A percentile compares a stretch with the other conserved stretches of the same genome.
Conservation (phyloP, 306 rosid species). For the Benincasa hispida region DNA sequence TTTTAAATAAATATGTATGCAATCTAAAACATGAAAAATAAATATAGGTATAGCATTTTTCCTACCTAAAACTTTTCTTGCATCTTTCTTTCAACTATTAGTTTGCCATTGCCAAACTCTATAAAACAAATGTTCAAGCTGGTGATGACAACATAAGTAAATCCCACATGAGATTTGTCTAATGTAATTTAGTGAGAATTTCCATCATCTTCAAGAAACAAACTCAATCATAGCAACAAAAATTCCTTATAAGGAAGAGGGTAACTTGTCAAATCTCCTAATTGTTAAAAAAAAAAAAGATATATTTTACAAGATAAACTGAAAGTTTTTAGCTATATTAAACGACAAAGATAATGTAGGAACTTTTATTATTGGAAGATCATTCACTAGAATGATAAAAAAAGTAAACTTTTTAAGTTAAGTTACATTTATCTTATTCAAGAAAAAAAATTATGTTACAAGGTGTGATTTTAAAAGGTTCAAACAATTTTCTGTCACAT, state of each 20-base stretch:
- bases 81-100: background rate
- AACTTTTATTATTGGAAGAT: too few species aligned
- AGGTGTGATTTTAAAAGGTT: too few species aligned
- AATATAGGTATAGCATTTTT: background rate
- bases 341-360: too few species aligned
- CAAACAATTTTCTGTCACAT: too few species aligned
- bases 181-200: background rate
- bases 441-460: too few species aligned
- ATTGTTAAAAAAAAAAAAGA: too few species aligned
- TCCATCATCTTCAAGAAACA: background rate
- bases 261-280: background rate
- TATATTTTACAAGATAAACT: too few species aligned
- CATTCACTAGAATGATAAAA: too few species aligned
- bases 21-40: background rate
- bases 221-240: background rate
- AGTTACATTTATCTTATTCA: too few species aligned
- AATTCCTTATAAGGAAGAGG: background rate
- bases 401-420: too few species aligned
- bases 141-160: background rate
- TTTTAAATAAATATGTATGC: background rate
- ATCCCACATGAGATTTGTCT: background rate
- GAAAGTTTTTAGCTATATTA: too few species aligned
- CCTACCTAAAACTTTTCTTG: background rate
- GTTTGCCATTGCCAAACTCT: background rate
- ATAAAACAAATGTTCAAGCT: too few species aligned